A percentile compares a stretch with the other conserved stretches of the same genome.
Conservation (phyloP, 176 grass and related monocot genomes). For the Phragmites australis region DNA sequence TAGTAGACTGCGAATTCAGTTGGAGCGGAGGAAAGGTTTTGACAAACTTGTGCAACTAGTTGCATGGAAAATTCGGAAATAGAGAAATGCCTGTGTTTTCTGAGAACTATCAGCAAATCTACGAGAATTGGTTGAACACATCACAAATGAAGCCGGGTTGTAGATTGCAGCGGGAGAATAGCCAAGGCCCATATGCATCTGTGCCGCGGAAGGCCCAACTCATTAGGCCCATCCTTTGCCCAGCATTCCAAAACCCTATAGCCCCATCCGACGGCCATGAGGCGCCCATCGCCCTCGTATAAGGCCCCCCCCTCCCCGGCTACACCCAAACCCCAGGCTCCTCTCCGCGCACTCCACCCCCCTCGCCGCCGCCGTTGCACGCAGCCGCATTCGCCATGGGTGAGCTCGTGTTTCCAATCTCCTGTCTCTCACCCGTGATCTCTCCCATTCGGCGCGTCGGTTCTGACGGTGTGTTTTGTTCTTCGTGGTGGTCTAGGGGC, state of each 20-base stretch:
- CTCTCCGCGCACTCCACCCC: neutral
- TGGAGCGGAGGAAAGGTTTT: too few species aligned
- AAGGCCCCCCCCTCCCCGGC: neutral
- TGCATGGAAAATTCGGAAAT: too few species aligned
- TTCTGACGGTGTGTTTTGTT: neutral
- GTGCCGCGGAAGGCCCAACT: neutral
- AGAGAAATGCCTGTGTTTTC: too few species aligned
- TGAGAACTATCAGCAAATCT: too few species aligned
- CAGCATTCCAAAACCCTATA: constrained; percentile 55
- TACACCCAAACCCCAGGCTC: constrained; percentile 16
- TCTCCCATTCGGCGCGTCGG: neutral
- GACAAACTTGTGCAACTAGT: too few species aligned
- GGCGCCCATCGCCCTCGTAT: constrained; percentile 4
- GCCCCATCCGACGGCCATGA: constrained; percentile 45
- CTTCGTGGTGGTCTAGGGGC: constrained; percentile 49
- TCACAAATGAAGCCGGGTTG: too few species aligned
- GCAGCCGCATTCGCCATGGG: constrained; percentile 44
- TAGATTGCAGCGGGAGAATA: too few species aligned
- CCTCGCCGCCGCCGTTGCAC: constrained; percentile 21
- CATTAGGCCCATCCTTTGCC: neutral
- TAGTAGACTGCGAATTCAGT: too few species aligned
- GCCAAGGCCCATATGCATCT: neutral
- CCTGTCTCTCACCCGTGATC: too few species aligned
- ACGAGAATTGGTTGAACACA: too few species aligned
- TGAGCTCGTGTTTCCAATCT: neutral